Conservation (phyloP, 2,329 filamentous ascomycete genomes). For the Dactylella cylindrospora region DNA sequence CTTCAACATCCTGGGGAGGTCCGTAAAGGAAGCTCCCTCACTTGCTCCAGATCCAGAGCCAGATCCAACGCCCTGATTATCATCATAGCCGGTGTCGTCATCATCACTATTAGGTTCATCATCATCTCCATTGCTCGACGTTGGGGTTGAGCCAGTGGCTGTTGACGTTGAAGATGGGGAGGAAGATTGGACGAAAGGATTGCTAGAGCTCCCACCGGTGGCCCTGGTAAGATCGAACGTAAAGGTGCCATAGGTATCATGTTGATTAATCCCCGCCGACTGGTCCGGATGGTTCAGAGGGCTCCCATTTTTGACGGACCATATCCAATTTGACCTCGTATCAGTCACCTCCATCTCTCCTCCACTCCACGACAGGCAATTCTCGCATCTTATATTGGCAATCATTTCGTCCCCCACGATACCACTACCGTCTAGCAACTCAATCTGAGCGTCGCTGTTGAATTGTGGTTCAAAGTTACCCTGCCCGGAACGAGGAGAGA, state of each 20-base stretch:
- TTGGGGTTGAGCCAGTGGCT: background rate
- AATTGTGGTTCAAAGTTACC: constrained; percentile 26
- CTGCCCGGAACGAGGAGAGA: constrained; percentile 44
- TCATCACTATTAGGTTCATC: constrained; percentile 2
- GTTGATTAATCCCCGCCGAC: constrained; percentile 54
- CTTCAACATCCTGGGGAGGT: constrained; percentile 12
- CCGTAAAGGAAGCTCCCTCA: background rate
- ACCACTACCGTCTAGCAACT: constrained; percentile 45
- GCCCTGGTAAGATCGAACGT: constrained; percentile 56
- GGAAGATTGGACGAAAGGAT: constrained; percentile 21
- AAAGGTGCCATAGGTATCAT: constrained; percentile 57
- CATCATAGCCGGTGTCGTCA: constrained; percentile 42
- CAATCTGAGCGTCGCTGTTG: constrained; percentile 1
- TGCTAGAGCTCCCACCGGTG: constrained; percentile 53
- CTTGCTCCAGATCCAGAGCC: constrained; percentile 17
- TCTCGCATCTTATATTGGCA: constrained; percentile 50
- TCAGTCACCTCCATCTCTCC: constrained; percentile 54
- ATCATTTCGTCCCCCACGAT: constrained; percentile 40
- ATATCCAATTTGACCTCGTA: constrained; percentile 57
- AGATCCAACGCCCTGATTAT: constrained; percentile 17
- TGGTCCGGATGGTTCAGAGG: constrained; percentile 55
- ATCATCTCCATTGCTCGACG: background rate
- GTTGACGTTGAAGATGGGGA: constrained; percentile 4
- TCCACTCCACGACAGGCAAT: constrained; percentile 57
- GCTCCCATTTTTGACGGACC: constrained; percentile 58